Percentiles rank a stretch among this genome's conserved stretches.
These are phyloP conservation scores for Suhomyces pyralidae DNA, from an alignment of 805 yeast genomes.

Conservation along the genomic window DNA sequence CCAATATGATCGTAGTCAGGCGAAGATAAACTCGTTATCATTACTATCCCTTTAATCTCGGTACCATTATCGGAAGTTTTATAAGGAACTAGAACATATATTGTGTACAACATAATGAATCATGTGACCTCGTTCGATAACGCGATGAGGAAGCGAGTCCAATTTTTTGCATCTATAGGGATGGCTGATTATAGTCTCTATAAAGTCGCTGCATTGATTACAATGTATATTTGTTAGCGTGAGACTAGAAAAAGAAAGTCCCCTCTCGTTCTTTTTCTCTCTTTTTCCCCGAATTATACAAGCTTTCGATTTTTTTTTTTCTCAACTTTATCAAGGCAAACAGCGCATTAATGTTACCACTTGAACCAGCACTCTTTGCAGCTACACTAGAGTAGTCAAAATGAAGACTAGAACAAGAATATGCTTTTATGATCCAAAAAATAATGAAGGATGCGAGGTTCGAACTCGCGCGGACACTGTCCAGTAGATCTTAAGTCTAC, in stretches of 20 bases:
- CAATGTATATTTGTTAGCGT: too few species aligned
- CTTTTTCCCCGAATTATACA: neutral
- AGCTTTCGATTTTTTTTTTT: neutral
- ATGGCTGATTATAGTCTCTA: neutral
- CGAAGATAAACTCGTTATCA: neutral
- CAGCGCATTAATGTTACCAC: neutral
- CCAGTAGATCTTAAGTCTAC: constrained; percentile 51
- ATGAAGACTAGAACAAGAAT: neutral
- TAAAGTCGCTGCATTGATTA: neutral
- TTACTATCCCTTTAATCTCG: neutral
- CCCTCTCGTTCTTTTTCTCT: neutral
- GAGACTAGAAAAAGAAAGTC: neutral
- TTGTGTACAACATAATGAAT: neutral
- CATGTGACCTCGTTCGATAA: neutral
- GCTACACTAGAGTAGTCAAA: neutral
- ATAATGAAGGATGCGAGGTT: constrained; percentile 51
- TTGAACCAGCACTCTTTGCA: neutral
- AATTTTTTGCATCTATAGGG: neutral
- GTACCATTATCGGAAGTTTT: neutral
- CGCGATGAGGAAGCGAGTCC: neutral
- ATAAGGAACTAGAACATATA: neutral
- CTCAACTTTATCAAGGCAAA: neutral
- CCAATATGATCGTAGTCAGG: neutral
- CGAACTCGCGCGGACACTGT: constrained; percentile 53
- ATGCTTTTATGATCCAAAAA: constrained; percentile 15